These are phyloP conservation scores for Arthrobotrys sphaeroides DNA, from an alignment of 2,329 filamentous ascomycete genomes.

Conservation along the genomic window DNA sequence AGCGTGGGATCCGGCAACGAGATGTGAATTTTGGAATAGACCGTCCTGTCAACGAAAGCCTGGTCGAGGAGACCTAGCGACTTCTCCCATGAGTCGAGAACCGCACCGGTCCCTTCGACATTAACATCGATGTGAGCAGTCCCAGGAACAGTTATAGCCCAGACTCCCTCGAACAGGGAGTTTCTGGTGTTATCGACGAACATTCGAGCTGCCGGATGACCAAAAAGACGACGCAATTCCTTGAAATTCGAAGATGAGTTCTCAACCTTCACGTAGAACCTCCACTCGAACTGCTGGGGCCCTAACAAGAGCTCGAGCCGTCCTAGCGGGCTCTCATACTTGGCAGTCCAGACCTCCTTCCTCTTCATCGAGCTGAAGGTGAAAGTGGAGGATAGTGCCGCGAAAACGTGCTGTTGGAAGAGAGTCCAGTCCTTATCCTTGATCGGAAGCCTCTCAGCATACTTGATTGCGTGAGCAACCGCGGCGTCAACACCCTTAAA, in stretches of 20 bases:
- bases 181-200: constrained; percentile 57
- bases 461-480: constrained; percentile 56
- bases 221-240: constrained; percentile 32
- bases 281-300: constrained; percentile 62
- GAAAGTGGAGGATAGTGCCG: constrained; percentile 58
- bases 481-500: constrained; percentile 59
- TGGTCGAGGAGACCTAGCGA: constrained; percentile 61
- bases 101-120: constrained; percentile 60
- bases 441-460: constrained; percentile 43
- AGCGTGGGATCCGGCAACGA: constrained; percentile 58
- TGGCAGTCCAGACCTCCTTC: constrained; percentile 61
- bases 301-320: constrained; percentile 62
- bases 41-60: constrained; percentile 61
- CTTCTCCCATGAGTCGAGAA: constrained; percentile 61
- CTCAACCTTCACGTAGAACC: constrained; percentile 64
- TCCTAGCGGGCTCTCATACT: constrained; percentile 62
- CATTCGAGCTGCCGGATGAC: constrained; percentile 65
- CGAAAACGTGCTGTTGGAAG: constrained; percentile 59
- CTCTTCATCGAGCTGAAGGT: constrained; percentile 39
- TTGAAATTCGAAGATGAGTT: constrained; percentile 23
- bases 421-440: constrained; percentile 58
- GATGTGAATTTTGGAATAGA: constrained; percentile 64
- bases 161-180: constrained; percentile 15
- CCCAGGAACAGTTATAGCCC: constrained; percentile 31
- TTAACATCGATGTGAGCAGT: constrained; percentile 58